These are phyloP conservation scores for Vaccinium vitisidaea DNA, from an alignment of 148 eudicot species.

Conservation along the genomic window DNA sequence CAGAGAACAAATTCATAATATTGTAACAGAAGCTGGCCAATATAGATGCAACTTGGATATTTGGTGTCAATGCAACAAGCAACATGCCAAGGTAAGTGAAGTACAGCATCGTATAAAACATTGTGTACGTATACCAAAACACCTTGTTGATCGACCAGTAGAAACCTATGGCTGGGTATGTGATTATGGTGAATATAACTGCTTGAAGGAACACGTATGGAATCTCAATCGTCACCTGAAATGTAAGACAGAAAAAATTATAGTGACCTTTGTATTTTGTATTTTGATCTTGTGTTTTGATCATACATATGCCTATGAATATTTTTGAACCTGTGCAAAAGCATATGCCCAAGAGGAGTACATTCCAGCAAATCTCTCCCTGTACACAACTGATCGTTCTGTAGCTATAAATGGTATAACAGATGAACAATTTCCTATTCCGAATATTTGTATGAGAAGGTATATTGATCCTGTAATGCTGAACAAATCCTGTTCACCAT, in stretches of 20 bases:
- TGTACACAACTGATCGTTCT: conserved; percentile 38
- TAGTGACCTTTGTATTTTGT: background rate
- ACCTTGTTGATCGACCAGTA: conserved; percentile 32
- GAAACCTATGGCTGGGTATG: conserved; percentile 32
- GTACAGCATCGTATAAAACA: conserved; percentile 22
- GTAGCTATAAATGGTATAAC: conserved; percentile 33
- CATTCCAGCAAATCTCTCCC: conserved; percentile 41
- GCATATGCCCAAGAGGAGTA: conserved; percentile 45
- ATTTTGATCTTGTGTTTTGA: too few species aligned
- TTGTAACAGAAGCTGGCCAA: conserved; percentile 24
- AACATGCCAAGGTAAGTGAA: conserved; percentile 34
- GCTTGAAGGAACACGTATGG: conserved; percentile 34
- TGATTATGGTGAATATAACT: conserved; percentile 24
- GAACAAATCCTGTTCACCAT: conserved; percentile 29
- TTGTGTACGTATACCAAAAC: conserved; percentile 22
- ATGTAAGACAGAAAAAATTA: background rate
- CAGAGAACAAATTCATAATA: conserved; percentile 35
- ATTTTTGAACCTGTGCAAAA: conserved; percentile 41
- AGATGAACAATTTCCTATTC: conserved; percentile 33
- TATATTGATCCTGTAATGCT: conserved; percentile 37
- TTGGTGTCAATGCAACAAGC: conserved; percentile 30
- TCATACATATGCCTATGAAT: background rate
- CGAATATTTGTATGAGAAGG: conserved; percentile 26
- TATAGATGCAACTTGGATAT: conserved; percentile 25
- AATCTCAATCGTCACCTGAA: conserved; percentile 35